Evolutionary conservation across 1,284 basidiomycete genomes (phyloP), one percentile per base, ranked within the genome.

Genomic region (Rhodotorula sp.): DNA sequence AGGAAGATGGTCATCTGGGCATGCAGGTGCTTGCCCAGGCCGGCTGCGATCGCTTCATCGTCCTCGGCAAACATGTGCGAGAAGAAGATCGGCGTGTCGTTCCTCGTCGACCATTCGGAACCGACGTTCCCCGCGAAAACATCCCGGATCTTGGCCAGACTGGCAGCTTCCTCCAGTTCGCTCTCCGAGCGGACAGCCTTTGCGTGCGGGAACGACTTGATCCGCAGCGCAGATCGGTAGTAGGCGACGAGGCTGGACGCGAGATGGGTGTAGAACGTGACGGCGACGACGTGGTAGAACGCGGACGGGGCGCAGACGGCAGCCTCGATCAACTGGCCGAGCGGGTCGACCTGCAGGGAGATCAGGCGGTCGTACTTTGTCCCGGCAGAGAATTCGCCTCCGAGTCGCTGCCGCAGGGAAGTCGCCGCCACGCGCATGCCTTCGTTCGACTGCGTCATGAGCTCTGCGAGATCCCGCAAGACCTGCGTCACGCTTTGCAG

Each of bases 281-380:
- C 85, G 59, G 91, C 85, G 43, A 93, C 86, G 62, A 95, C 89
- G 76, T 95, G 89, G 47, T 89, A 87, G 48, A 97, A 85, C 79
- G 93, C 89, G 69, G 93, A 91, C 0, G 93, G 93, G 0, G 90
- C 88, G 47, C 95, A 88, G 3, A 91, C 90, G 0, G 93, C 93
- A 0, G 90, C 88, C 81, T 97, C 93, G 31, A 95, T 85, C 23
- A 97, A 85, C 58, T 95, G 86, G 3, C 89, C 89, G 76, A 97
- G 88, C 0, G 95, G 93, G 79, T 95, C 91, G 26, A 93, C 86
- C 14, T 92, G 85, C 16, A 95, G 87, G 0, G 95, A 67, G 45
- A 60, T 61, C 60, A 55, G n/a, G 48, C 58, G 34, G 45, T 54
- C 62, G 28, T 64, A 67, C 38, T 54, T 64, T 56, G 23, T 60